Evolutionary conservation across 495 filamentous ascomycete genomes (phyloP).

Genomic region (Terfezia boudieri): DNA sequence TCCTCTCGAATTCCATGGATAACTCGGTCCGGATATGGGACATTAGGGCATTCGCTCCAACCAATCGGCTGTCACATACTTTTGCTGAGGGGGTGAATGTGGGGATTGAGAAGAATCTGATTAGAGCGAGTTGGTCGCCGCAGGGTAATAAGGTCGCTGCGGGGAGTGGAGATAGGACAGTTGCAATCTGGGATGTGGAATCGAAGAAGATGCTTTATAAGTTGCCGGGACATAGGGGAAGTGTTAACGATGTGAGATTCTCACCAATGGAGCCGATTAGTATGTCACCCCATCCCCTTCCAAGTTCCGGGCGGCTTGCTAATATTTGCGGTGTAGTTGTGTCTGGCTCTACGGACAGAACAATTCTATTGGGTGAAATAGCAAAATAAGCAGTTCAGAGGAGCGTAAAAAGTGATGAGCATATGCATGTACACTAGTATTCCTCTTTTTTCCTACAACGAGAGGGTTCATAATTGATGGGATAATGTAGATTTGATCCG

Average conservation of each 20-base stretch:
- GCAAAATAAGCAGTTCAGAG: conserved; percentile 24
- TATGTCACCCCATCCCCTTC: conserved; percentile 30
- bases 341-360: conserved; percentile 66
- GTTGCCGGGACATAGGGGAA: conserved; percentile 82
- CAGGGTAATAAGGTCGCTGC: conserved; percentile 68
- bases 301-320: conserved; percentile 5
- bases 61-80: conserved; percentile 57
- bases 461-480: no score
- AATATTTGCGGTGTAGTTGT: conserved; percentile 31
- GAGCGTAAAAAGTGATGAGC: no score
- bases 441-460: no score
- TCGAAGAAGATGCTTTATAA: conserved; percentile 79
- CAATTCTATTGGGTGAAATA: conserved; percentile 55
- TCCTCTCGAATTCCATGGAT: conserved; percentile 85
- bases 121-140: conserved; percentile 78
- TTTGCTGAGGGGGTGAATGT: conserved; percentile 64
- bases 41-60: conserved; percentile 78
- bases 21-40: conserved; percentile 91
- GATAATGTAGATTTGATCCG: no score
- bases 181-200: conserved; percentile 70
- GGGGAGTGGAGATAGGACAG: conserved; percentile 74
- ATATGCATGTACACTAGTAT: no score
- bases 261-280: conserved; percentile 67
- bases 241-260: conserved; percentile 87
- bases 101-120: conserved; percentile 79